Percentiles rank a stretch among this genome's conserved stretches.
Conservation (phyloP, 1,139 yeast genomes). For the Yamadazyma triangularis region DNA sequence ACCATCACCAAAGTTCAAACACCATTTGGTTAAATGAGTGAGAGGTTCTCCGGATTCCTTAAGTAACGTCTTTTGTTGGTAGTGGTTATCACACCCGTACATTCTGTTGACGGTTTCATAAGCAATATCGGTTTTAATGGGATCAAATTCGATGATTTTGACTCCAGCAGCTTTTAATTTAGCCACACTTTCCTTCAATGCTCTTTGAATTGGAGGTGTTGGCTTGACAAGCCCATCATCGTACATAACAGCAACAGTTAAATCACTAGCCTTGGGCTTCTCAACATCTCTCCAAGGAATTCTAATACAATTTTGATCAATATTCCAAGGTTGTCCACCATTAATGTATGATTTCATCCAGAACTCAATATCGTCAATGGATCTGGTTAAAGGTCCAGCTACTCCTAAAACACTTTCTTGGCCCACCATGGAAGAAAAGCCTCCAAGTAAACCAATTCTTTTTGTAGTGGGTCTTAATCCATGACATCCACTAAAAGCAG, state of each 20-base stretch:
- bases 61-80: slow-evolving; percentile 46
- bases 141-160: slow-evolving; percentile 40
- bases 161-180: slow-evolving; percentile 30
- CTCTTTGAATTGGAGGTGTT: slow-evolving; percentile 56
- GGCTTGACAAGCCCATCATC: slow-evolving; percentile 36
- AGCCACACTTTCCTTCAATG: slow-evolving; percentile 21
- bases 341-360: slow-evolving; percentile 56
- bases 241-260: slow-evolving; percentile 36
- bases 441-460: slow-evolving; percentile 50
- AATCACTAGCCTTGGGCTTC: slow-evolving; percentile 34
- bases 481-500: slow-evolving; percentile 63
- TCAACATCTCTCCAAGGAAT: slow-evolving; percentile 60
- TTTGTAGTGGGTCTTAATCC: slow-evolving; percentile 69
- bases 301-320: slow-evolving; percentile 52
- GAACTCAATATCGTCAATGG: slow-evolving; percentile 59
- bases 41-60: slow-evolving; percentile 66
- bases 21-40: slow-evolving; percentile 55
- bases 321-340: slow-evolving; percentile 66
- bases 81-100: slow-evolving; percentile 61
- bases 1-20: slow-evolving; percentile 56
- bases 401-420: slow-evolving; percentile 58
- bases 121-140: slow-evolving; percentile 48
- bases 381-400: slow-evolving; percentile 59
- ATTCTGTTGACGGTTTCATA: slow-evolving; percentile 46
- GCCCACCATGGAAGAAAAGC: slow-evolving; percentile 51